Conservation (phyloP, 116 monocot genomes). For the Phalaenopsis hybrid region DNA sequence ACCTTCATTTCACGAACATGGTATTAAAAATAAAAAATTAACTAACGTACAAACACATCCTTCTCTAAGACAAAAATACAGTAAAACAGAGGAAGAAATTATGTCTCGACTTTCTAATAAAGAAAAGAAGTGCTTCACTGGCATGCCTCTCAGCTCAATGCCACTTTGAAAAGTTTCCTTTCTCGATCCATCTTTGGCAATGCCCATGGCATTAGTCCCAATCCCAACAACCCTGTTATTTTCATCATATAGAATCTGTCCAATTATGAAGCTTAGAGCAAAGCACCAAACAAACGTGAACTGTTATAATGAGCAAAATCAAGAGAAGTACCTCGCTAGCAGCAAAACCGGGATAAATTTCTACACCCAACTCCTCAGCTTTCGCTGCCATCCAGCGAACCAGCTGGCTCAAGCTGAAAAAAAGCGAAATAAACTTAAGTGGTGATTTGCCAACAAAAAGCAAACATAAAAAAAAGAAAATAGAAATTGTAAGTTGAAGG, state of each 20-base stretch:
- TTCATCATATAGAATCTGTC: slow-evolving; percentile 85
- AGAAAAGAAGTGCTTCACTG: background rate
- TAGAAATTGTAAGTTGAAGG: too few relatives aligned
- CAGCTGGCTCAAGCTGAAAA: slow-evolving; percentile 77
- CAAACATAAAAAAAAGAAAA: background rate
- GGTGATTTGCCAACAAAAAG: background rate
- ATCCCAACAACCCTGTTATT: slow-evolving; percentile 75
- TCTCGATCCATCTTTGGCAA: slow-evolving; percentile 91
- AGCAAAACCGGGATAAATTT: slow-evolving; percentile 98
- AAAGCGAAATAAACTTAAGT: background rate
- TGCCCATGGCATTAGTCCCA: slow-evolving; percentile 89
- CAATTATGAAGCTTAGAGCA: slow-evolving; percentile 28
- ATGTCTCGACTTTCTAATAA: background rate
- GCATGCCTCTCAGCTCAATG: slow-evolving; percentile 77
- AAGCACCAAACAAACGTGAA: background rate
- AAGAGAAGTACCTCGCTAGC: slow-evolving; percentile 74
- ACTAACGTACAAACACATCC: background rate
- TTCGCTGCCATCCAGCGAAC: slow-evolving; percentile 93
- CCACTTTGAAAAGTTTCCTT: slow-evolving; percentile 94
- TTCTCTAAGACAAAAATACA: background rate
- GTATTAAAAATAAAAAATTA: background rate
- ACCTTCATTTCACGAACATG: background rate
- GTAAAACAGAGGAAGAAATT: background rate
- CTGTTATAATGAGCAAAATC: background rate
- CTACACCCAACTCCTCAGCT: slow-evolving; percentile 95